Base-by-base conservation (phyloP, 2,329 filamentous ascomycete species). In the Neobulgaria alba region DNA sequence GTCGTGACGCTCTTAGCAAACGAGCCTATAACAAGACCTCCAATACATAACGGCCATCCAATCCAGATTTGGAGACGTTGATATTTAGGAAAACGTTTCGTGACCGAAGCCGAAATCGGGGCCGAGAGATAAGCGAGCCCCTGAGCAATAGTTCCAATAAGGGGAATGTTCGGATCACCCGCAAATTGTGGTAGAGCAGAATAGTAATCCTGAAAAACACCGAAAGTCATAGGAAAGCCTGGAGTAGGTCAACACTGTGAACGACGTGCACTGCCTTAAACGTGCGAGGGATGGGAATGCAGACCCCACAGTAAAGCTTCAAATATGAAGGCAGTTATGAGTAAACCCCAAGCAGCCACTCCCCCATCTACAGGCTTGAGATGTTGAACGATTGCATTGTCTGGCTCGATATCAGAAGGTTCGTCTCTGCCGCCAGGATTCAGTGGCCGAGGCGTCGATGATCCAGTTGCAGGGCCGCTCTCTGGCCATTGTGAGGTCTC, bases 201-300 rank as follows among this genome's bases (percentile, higher is more conserved):
- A 57, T 85, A 85, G 58, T 82, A 81, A 38, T 79, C 70, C 50
- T 85, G 79, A 53, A 86, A 85, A 17, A 86, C 69, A 32, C 81
- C 82, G 56, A 79, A 86, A 0, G 77, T 70, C 41, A 79, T 78
- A 0, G 78, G 75, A 42, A 85, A 83, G 2, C 79, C 79, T 82
- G 30, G 21, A 26, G 8, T 8, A 39, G 5, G 38, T 35, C 10
- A 30, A 19, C 77, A 77, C 19, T 10, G 17, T n/a, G n/a, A n/a
- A n/a, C n/a, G n/a, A n/a, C n/a, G n/a, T n/a, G n/a, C n/a, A n/a
- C n/a, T n/a, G n/a, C n/a, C n/a, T n/a, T n/a, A n/a, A n/a, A n/a
- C n/a, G 5, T 31, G 10, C 10, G 7, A 18, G 10, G 5, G 17
- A 33, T 12, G 7, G 16, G 33, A 5, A 15, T 21, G 50, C 58